These are phyloP conservation scores for Aurantiochytrium sp. DNA, from an alignment of 108 stramenopile species.

Conservation along the genomic window DNA sequence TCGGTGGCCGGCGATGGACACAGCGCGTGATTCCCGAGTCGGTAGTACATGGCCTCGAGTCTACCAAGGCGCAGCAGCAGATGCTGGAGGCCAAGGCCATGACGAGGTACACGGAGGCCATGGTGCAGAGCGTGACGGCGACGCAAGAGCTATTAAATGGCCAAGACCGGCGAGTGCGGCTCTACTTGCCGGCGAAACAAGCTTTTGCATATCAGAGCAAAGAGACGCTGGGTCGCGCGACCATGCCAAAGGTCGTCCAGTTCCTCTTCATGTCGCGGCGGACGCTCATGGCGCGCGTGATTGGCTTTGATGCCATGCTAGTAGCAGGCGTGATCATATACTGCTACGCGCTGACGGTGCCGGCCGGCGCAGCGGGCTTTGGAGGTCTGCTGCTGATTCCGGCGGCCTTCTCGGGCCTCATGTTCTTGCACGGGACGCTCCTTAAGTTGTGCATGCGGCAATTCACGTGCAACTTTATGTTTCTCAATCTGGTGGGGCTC, in stretches of 20 bases:
- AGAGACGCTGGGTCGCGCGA: background rate
- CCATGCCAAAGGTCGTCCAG: background rate
- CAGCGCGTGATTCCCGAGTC: too few species aligned
- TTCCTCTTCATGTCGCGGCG: background rate
- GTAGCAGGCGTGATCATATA: background rate
- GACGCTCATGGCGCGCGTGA: background rate
- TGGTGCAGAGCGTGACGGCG: too few species aligned
- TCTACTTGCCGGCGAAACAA: too few species aligned
- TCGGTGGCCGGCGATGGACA: too few species aligned
- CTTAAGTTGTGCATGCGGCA: background rate
- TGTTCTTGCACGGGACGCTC: background rate
- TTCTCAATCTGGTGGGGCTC: background rate
- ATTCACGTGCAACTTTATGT: background rate
- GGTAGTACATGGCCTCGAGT: too few species aligned
- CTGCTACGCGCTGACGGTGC: background rate
- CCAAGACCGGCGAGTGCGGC: too few species aligned
- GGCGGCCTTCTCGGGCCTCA: background rate
- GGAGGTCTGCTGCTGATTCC: background rate
- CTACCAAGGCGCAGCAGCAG: too few species aligned
- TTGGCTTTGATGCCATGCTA: background rate
- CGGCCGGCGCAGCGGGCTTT: background rate
- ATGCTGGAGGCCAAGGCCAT: too few species aligned
- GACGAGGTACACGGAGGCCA: too few species aligned
- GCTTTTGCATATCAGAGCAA: background rate
- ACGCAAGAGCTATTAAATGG: too few species aligned